Percentiles rank a stretch among this genome's conserved stretches.
Evolutionary conservation across 2,329 filamentous ascomycete species (phyloP).

Genomic region (Albifimbria verrucaria): DNA sequence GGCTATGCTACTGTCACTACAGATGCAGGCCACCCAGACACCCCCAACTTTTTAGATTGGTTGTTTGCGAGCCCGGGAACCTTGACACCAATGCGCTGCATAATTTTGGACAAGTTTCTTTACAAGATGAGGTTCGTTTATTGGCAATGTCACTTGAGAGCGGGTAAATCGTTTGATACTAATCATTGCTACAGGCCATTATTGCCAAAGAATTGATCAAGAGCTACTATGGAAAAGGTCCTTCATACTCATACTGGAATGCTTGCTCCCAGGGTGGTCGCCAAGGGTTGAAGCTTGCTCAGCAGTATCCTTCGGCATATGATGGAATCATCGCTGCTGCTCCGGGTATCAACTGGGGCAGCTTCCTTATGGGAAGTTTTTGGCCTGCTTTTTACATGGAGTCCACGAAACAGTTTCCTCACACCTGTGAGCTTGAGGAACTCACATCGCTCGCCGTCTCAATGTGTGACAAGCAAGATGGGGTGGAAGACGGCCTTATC

Average conservation of each 20-base stretch:
- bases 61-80: conserved; percentile 14
- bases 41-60: neutral
- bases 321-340: conserved; percentile 49
- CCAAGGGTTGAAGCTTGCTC: conserved; percentile 49
- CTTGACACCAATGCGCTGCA: conserved; percentile 18
- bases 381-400: conserved; percentile 5
- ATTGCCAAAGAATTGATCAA: conserved; percentile 39
- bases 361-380: conserved; percentile 4
- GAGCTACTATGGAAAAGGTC: conserved; percentile 35
- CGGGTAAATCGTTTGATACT: neutral
- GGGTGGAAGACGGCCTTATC: conserved; percentile 33
- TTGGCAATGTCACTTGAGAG: neutral
- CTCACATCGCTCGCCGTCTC: neutral
- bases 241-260: conserved; percentile 43
- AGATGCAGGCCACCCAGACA: conserved; percentile 12
- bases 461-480: neutral
- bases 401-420: neutral
- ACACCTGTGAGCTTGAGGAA: neutral
- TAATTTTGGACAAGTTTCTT: conserved; percentile 17
- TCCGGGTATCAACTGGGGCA: conserved; percentile 31
- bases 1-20: conserved; percentile 16
- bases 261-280: conserved; percentile 55
- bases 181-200: conserved; percentile 22
- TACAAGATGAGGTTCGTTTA: conserved; percentile 20
- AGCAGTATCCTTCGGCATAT: conserved; percentile 49